Evolutionary conservation across 2,329 filamentous ascomycete genomes (phyloP).

Genomic region (Beauveria bassiana): DNA sequence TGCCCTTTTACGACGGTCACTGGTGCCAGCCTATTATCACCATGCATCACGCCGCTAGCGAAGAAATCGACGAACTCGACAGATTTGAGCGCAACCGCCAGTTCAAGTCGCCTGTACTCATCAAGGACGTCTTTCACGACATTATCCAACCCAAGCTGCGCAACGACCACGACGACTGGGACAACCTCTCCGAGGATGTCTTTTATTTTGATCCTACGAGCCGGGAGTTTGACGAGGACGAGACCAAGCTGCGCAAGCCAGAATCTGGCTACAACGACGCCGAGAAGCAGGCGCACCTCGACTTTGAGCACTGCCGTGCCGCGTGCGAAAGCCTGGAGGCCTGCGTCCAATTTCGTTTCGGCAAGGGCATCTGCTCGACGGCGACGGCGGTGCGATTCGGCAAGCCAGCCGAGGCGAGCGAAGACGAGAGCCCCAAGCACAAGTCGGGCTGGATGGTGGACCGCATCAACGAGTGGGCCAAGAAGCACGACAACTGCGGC

Average conservation of each 20-base stretch:
- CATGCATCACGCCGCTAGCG: slow-evolving; percentile 46
- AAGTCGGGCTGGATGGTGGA: slow-evolving; percentile 35
- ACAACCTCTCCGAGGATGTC: slow-evolving; percentile 41
- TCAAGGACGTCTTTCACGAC: slow-evolving; percentile 40
- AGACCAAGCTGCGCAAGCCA: slow-evolving; percentile 24
- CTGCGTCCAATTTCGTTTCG: slow-evolving; percentile 36
- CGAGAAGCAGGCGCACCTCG: slow-evolving; percentile 35
- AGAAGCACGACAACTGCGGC: slow-evolving; percentile 28
- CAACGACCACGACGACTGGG: slow-evolving; percentile 39
- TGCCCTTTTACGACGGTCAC: slow-evolving; percentile 38
- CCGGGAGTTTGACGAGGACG: slow-evolving; percentile 23
- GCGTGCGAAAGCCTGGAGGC: slow-evolving; percentile 32
- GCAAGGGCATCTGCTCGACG: slow-evolving; percentile 30
- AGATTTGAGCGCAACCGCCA: slow-evolving; percentile 40
- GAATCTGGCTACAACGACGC: slow-evolving; percentile 24
- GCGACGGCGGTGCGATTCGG: slow-evolving; percentile 31
- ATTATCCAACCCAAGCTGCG: slow-evolving; percentile 36
- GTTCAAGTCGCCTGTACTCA: slow-evolving; percentile 26
- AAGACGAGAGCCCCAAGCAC: slow-evolving; percentile 22
- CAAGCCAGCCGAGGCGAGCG: slow-evolving; percentile 24
- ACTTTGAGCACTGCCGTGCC: slow-evolving; percentile 33
- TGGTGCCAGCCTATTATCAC: slow-evolving; percentile 51
- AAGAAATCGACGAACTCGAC: slow-evolving; percentile 43
- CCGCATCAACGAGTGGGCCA: slow-evolving; percentile 34
- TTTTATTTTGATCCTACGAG: slow-evolving; percentile 30